Base-by-base conservation (phyloP, 108 stramenopile species). In the Poteriospumella lacustris region DNA sequence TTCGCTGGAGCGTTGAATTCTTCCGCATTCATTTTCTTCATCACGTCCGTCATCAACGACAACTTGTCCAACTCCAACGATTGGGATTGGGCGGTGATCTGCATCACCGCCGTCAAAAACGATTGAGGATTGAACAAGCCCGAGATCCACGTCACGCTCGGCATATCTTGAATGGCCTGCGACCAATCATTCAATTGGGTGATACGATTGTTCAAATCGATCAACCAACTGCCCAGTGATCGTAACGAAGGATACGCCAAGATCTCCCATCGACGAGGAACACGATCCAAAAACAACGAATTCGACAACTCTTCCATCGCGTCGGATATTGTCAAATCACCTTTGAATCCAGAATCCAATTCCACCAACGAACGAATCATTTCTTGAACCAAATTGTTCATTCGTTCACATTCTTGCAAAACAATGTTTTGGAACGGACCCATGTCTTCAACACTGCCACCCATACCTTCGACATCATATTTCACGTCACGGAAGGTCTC, bases 341-440 rank as follows among this genome's bases (percentile, higher is more conserved):
- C 76, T 36, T 58, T 52, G 44, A 76, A 58, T 36, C 76, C 76
- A 2, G 24, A 24, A 26, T 58, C 76, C 44, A 76, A 58, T 44
- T 76, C 76, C 34, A 76, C 39, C 2, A 76, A n/a, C 2, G 44
- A 52, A 12, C 76, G 52, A 2, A 58, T 39, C 33, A 76, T 76
- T n/a, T 76, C 76, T 26, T 31, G 38, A n/a, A 59, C 36, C 31
- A 68, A 15, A 3, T 2, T 1, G 75, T 79, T 15, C 2, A 36
- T 24, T 15, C 78, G n/a, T 31, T 15, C 1, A 72, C 60, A 72
- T 15, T 82, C 83, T 77, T 83, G 83, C 24, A 86, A 76, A 40
- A 81, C 76, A 12, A 86, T 76, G 60, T 78, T 81, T 44, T 84
- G 80, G 64, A 76, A 86, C 28, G 85, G 83, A n/a, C 64, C 80